Base-by-base conservation (phyloP, 176 grass and related monocot species). In the Zea luxurians region DNA sequence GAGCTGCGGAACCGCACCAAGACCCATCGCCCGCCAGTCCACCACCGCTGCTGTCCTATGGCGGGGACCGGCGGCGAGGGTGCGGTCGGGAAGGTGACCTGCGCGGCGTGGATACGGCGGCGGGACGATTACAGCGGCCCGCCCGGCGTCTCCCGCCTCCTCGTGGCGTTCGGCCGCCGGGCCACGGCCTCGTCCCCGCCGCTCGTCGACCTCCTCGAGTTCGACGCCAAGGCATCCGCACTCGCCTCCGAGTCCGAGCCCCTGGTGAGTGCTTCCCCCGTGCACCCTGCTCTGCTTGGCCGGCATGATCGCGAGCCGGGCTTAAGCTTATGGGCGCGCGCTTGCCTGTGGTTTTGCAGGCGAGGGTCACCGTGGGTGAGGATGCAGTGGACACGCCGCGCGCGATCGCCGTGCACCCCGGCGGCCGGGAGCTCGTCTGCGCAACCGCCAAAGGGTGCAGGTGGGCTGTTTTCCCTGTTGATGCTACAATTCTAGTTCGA, bases 401-500 rank as follows among this genome's bases (percentile, higher is more conserved):
- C 45, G 78, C 74, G 34, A 83, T 97, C 64, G 85, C 89, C 8
- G 91, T 92, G 76, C 95, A 94, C 75, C 95, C 91, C 10, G 86
- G 64, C 43, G 89, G 89, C 20, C 80, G 84, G 2, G 91, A 94
- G 77, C 83, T 94, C 64, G 70, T 94, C 52, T 97, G 94, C 43
- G 83, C 91, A 37, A 90, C 87, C 2, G 79, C 68, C 49, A 97
- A 74, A 53, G 94, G 94, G 17, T 97, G 94, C 83, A 92, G 83
- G 94, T 97, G 64, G 81, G 65, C 21, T 48, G 43, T 35, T 18
- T 72, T 40, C 11, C 47, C 2, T 9, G 18, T 54, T 18, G 7
- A 10, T 47, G 13, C 8, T 74, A 46, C 18, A 55, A 45, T 66
- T 58, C 4, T 68, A 34, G 5, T 68, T 9, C 6, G 21, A 37